Evolutionary conservation across 2,329 filamentous ascomycete species (phyloP).

Genomic region (Trichophyton benhamiae): DNA sequence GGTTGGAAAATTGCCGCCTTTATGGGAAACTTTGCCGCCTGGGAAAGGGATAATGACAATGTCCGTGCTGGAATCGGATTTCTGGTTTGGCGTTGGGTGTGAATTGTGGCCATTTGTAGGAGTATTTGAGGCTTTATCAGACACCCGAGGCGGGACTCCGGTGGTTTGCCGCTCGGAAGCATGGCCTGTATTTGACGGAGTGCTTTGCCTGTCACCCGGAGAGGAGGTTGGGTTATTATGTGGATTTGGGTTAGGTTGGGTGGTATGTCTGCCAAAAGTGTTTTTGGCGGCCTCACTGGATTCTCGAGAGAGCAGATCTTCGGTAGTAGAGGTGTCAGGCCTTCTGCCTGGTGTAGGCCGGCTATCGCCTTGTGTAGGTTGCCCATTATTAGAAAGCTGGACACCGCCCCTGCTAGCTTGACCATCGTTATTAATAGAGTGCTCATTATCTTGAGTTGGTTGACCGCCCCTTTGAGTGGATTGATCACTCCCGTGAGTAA

Average conservation of each 20-base stretch:
- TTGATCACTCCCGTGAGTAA: neutral
- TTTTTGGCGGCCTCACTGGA: neutral
- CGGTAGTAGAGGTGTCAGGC: neutral
- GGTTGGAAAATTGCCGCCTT: neutral
- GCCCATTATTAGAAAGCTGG: neutral
- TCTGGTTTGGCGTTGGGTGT: neutral
- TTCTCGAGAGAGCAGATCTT: neutral
- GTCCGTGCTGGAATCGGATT: neutral
- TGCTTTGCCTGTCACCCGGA: neutral
- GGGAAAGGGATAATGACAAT: neutral
- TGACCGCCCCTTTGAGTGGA: neutral
- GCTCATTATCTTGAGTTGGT: neutral
- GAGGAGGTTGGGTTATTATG: neutral
- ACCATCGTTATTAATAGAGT: neutral
- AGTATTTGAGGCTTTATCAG: neutral
- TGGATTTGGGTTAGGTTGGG: neutral
- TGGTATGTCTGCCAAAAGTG: neutral
- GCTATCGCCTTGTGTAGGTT: neutral
- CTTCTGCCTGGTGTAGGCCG: neutral
- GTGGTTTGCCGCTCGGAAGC: neutral
- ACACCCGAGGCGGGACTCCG: neutral
- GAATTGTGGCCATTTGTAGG: neutral
- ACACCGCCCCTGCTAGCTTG: neutral
- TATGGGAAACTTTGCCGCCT: neutral
- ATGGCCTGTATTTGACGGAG: neutral